Conservation (phyloP, 164 flowering plant species). For the Annona squamosa region DNA sequence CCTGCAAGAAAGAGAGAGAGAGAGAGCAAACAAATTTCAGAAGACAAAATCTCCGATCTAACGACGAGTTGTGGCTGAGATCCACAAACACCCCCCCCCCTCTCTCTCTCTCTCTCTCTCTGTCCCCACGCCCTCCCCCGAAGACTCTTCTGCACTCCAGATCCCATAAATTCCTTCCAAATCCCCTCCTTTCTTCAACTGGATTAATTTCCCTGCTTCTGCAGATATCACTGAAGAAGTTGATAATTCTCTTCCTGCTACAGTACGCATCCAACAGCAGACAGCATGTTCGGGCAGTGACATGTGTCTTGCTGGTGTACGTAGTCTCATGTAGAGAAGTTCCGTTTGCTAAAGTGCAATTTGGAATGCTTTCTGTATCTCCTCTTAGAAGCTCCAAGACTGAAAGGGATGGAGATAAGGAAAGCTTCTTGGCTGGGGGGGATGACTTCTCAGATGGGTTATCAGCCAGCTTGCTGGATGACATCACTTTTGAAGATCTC, state of each 20-base stretch:
- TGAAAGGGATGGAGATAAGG: conserved; percentile 43
- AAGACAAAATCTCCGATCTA: neutral
- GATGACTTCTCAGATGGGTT: conserved; percentile 40
- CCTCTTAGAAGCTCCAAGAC: conserved; percentile 38
- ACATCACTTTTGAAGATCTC: conserved; percentile 74
- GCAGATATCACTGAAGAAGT: neutral
- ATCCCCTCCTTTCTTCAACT: neutral
- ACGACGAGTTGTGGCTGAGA: conserved; percentile 10
- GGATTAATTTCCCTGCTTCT: neutral
- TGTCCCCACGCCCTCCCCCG: neutral
- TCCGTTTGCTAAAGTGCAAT: neutral
- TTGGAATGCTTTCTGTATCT: conserved; percentile 65
- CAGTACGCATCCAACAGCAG: neutral
- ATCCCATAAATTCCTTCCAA: neutral
- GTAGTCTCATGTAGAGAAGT: too few relatives aligned
- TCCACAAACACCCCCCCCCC: too few relatives aligned
- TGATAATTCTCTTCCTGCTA: too few relatives aligned
- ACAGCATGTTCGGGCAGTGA: neutral
- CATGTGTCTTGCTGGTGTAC: neutral
- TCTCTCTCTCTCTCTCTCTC: conserved; percentile 1
- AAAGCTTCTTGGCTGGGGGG: conserved; percentile 23
- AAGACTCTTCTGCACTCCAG: neutral
- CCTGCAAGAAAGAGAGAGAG: neutral
- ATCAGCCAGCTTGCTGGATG: conserved; percentile 50
- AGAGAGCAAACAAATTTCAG: conserved; percentile 4